These are phyloP conservation scores for Adansonia gregorii DNA, from an alignment of 441 rosid species.

Conservation along the genomic window DNA sequence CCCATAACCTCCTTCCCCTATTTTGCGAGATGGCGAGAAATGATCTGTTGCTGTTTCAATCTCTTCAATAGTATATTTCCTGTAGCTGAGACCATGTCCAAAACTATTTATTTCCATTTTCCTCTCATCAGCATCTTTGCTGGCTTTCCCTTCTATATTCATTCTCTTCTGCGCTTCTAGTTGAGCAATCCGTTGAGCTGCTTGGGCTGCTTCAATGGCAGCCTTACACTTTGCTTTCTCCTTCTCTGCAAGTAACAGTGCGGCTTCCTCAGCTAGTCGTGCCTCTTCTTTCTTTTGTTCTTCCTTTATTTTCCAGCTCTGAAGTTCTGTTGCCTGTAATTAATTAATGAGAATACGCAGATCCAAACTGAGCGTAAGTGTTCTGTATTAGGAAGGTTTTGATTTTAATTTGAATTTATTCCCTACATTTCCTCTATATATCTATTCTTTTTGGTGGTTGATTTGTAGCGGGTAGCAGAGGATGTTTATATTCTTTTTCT, in stretches of 20 bases:
- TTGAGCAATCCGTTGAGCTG: constrained; percentile 62
- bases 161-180: constrained; percentile 66
- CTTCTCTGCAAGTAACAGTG: constrained; percentile 60
- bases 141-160: constrained; percentile 57
- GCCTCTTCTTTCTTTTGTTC: constrained; percentile 56
- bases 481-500: too few relatives aligned
- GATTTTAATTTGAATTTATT: background rate
- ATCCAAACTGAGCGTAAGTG: background rate
- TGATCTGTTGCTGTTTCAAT: constrained; percentile 67
- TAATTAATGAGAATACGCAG: too few relatives aligned
- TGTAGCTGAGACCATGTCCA: constrained; percentile 43
- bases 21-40: constrained; percentile 55
- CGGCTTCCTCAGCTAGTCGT: constrained; percentile 62
- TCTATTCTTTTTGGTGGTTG: too few relatives aligned
- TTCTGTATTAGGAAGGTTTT: background rate
- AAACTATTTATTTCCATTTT: constrained; percentile 38
- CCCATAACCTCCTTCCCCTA: constrained; percentile 97
- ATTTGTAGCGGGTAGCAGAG: too few relatives aligned
- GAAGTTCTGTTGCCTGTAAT: constrained; percentile 62
- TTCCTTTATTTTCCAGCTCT: constrained; percentile 64
- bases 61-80: constrained; percentile 74
- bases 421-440: constrained; percentile 27
- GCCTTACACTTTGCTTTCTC: constrained; percentile 69
- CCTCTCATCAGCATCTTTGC: constrained; percentile 48
- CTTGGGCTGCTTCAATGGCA: constrained; percentile 73